These are phyloP conservation scores for Taphrina sp. DNA, from an alignment of 1,139 yeast genomes.

Conservation along the genomic window DNA sequence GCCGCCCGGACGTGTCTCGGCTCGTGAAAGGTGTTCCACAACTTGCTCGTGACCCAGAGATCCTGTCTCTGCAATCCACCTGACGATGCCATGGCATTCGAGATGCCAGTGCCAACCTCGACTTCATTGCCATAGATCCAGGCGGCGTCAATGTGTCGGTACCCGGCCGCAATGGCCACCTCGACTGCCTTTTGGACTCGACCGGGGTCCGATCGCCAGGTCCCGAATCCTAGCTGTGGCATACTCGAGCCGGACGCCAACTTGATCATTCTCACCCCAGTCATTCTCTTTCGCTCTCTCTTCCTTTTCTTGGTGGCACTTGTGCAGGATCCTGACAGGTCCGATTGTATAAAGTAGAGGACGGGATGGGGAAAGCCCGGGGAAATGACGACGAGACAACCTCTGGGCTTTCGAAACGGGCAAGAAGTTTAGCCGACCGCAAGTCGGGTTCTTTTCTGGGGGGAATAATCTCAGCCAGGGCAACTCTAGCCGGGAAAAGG, in stretches of 20 bases:
- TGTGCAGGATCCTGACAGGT: too few relatives aligned
- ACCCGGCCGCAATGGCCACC: conserved; percentile 64
- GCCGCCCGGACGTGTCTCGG: conserved; percentile 54
- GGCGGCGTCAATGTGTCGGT: conserved; percentile 56
- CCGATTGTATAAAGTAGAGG: too few relatives aligned
- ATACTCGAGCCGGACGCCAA: conserved; percentile 24
- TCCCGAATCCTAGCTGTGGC: conserved; percentile 54
- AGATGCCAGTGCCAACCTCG: conserved; percentile 53
- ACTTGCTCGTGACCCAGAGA: conserved; percentile 74
- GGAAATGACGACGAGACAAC: too few relatives aligned
- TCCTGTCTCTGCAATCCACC: conserved; percentile 64
- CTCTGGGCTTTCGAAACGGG: too few relatives aligned
- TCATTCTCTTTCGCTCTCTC: too few relatives aligned
- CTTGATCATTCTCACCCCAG: conserved; percentile 13
- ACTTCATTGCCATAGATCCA: conserved; percentile 39
- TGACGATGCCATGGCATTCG: conserved; percentile 39
- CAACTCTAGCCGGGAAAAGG: too few relatives aligned
- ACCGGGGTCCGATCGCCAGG: conserved; percentile 66
- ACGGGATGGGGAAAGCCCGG: too few relatives aligned
- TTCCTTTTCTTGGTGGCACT: too few relatives aligned
- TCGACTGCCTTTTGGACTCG: conserved; percentile 62
- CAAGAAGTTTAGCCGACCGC: too few relatives aligned
- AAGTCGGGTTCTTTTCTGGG: too few relatives aligned
- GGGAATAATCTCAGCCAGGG: too few relatives aligned
- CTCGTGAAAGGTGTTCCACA: conserved; percentile 43